Conservation (phyloP, 192 early-diverging fungal species). For the Coemansia sp. region DNA sequence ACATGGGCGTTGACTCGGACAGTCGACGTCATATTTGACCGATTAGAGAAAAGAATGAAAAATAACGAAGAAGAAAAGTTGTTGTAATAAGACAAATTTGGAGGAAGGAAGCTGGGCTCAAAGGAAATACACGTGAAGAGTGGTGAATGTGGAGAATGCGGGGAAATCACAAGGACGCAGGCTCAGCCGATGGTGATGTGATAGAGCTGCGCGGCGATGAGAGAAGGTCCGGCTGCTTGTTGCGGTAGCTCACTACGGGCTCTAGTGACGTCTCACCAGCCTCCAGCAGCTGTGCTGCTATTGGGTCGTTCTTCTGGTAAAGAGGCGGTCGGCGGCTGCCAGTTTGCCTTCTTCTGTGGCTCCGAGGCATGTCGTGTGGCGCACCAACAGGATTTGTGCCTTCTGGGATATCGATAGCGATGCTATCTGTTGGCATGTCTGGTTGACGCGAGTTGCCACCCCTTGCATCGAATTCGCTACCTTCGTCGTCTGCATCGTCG, state of each 20-base stretch:
- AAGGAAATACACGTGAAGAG: neutral
- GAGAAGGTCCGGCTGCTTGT: conserved; percentile 38
- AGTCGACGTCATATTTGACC: conserved; percentile 30
- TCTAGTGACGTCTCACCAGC: conserved; percentile 51
- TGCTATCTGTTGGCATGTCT: conserved; percentile 16
- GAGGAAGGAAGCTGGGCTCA: neutral
- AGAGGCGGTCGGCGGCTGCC: conserved; percentile 34
- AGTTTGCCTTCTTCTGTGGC: conserved; percentile 19
- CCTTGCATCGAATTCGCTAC: neutral
- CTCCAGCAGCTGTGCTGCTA: conserved; percentile 52
- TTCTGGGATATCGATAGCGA: conserved; percentile 23
- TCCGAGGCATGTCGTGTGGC: neutral
- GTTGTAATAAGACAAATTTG: neutral
- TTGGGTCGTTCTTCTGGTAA: conserved; percentile 55
- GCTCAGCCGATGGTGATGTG: conserved; percentile 13
- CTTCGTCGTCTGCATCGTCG: neutral
- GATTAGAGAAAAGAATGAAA: conserved; percentile 5
- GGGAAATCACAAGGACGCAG: conserved; percentile 2
- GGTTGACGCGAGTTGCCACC: neutral
- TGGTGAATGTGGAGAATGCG: neutral
- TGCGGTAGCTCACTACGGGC: conserved; percentile 42
- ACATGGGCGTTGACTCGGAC: conserved; percentile 24
- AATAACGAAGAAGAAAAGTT: neutral
- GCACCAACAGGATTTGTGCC: conserved; percentile 1
- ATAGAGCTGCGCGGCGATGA: conserved; percentile 4